Percentiles rank a stretch among this genome's conserved stretches.
Conservation (phyloP, 192 early-diverging fungal species). For the Coemansia javaensis region DNA sequence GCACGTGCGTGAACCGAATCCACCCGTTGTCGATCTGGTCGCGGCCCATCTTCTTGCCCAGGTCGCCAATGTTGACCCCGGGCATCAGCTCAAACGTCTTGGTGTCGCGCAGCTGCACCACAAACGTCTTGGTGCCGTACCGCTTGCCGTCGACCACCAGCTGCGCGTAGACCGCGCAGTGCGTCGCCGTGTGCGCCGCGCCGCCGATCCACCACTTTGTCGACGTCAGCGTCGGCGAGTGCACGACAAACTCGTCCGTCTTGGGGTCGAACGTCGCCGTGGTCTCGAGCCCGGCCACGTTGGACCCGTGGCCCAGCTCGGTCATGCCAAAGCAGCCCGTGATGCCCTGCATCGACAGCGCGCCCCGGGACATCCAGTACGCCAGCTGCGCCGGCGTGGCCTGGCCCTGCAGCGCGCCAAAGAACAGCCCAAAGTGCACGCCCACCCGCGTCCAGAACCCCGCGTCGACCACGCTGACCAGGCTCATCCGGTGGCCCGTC, state of each 20-base stretch:
- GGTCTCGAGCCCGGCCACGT: slow-evolving; percentile 88
- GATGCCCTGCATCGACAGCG: slow-evolving; percentile 73
- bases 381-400: slow-evolving; percentile 78
- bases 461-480: slow-evolving; percentile 76
- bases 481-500: slow-evolving; percentile 73
- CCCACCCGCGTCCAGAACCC: slow-evolving; percentile 89
- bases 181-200: slow-evolving; percentile 85
- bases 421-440: slow-evolving; percentile 87
- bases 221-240: slow-evolving; percentile 69
- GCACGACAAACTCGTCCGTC: slow-evolving; percentile 82
- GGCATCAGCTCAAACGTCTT: slow-evolving; percentile 74
- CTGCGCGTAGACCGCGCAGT: slow-evolving; percentile 78
- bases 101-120: slow-evolving; percentile 81
- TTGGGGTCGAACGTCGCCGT: slow-evolving; percentile 83
- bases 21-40: slow-evolving; percentile 91
- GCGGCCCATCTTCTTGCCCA: slow-evolving; percentile 90
- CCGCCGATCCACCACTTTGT: slow-evolving; percentile 99
- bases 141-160: slow-evolving; percentile 73
- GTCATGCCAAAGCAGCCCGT: slow-evolving; percentile 94
- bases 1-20: slow-evolving; percentile 90
- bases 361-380: slow-evolving; percentile 82
- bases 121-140: slow-evolving; percentile 84
- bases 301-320: slow-evolving; percentile 86
- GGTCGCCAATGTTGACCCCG: slow-evolving; percentile 85
- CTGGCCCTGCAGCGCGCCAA: slow-evolving; percentile 78